phyloP scores from a whole-genome alignment of 805 yeast genomes.

The Kuraishia piskuri region DNA sequence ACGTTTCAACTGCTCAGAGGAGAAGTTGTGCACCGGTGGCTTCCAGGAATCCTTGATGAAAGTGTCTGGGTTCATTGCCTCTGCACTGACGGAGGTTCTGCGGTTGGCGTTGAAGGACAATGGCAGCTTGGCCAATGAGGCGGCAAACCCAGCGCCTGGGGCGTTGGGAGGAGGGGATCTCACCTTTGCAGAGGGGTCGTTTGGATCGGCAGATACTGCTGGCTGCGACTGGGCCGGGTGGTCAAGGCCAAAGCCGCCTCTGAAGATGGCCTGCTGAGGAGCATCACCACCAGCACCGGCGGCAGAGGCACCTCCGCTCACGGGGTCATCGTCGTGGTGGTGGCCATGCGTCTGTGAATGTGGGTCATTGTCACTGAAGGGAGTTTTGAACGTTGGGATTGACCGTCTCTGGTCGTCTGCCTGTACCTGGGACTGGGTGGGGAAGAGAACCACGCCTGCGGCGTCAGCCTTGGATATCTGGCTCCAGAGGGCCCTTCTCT shows the following conservation, averaged over 20 bases:
- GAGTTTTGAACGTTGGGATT: slow-evolving; percentile 38
- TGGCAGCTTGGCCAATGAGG: slow-evolving; percentile 34
- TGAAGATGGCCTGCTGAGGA: slow-evolving; percentile 7
- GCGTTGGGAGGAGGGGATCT: slow-evolving; percentile 15
- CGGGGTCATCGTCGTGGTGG: not conserved
- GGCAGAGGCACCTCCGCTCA: not conserved
- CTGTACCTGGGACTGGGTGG: slow-evolving; percentile 1
- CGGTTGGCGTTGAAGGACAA: slow-evolving; percentile 66
- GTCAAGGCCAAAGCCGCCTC: slow-evolving; percentile 19
- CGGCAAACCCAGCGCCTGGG: slow-evolving; percentile 17
- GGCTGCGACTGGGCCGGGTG: slow-evolving; percentile 9
- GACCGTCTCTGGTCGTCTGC: slow-evolving; percentile 8
- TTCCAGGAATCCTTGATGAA: slow-evolving; percentile 62
- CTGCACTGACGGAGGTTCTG: slow-evolving; percentile 88
- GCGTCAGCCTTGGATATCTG: slow-evolving; percentile 39
- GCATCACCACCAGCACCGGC: slow-evolving; percentile 6
- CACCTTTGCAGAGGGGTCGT: slow-evolving; percentile 7
- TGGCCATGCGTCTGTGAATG: slow-evolving; percentile 34
- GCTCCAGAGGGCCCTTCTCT: slow-evolving; percentile 44
- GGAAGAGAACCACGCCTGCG: slow-evolving; percentile 37
- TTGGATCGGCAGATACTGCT: slow-evolving; percentile 9
- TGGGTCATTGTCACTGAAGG: slow-evolving; percentile 59
- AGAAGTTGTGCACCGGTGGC: slow-evolving; percentile 60
- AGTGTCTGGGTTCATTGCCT: slow-evolving; percentile 69
- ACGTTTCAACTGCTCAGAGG: slow-evolving; percentile 55